Percentiles rank a stretch among this genome's conserved stretches.
phyloP scores from a whole-genome alignment of 2,329 filamentous ascomycete genomes.

The Ceratocystiopsis brevicomis region DNA sequence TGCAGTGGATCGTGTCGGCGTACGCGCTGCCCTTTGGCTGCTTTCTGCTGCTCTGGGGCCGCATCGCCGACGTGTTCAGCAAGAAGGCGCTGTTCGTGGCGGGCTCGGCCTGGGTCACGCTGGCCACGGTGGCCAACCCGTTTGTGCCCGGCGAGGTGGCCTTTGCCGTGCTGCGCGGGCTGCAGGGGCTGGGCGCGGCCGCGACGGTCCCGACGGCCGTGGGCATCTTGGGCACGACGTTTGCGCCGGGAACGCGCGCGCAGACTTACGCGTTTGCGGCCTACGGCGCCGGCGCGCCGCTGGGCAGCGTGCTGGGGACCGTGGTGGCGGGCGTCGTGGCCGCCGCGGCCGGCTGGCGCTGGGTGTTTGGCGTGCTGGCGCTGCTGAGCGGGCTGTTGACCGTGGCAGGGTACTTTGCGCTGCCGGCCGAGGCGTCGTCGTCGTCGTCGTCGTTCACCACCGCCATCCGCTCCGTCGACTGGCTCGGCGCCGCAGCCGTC shows the following conservation, averaged over 20 bases:
- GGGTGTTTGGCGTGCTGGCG: slow-evolving; percentile 46
- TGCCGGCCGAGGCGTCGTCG: slow-evolving; percentile 22
- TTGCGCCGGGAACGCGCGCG: slow-evolving; percentile 44
- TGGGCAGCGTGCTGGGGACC: slow-evolving; percentile 47
- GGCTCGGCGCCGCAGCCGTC: slow-evolving; percentile 44
- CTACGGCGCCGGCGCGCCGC: slow-evolving; percentile 44
- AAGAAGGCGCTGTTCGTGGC: slow-evolving; percentile 45
- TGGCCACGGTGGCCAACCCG: slow-evolving; percentile 38
- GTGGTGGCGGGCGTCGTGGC: slow-evolving; percentile 43
- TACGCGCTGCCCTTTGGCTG: slow-evolving; percentile 49
- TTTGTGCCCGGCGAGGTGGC: slow-evolving; percentile 48
- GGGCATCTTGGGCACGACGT: slow-evolving; percentile 49
- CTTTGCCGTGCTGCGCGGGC: slow-evolving; percentile 45
- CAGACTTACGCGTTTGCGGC: slow-evolving; percentile 53
- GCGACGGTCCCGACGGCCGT: slow-evolving; percentile 54
- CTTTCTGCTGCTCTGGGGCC: slow-evolving; percentile 48
- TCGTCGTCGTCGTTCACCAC: background rate
- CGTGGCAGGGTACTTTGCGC: slow-evolving; percentile 36
- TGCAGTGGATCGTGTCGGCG: slow-evolving; percentile 49
- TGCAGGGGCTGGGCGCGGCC: slow-evolving; percentile 49
- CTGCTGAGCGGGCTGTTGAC: slow-evolving; percentile 39
- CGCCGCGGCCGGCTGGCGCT: slow-evolving; percentile 44
- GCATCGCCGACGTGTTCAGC: slow-evolving; percentile 47
- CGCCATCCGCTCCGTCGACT: slow-evolving; percentile 29
- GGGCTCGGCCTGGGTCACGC: slow-evolving; percentile 43